phyloP scores from a whole-genome alignment of 2,329 filamentous ascomycete species.

The Pleoardoris graminearum region DNA sequence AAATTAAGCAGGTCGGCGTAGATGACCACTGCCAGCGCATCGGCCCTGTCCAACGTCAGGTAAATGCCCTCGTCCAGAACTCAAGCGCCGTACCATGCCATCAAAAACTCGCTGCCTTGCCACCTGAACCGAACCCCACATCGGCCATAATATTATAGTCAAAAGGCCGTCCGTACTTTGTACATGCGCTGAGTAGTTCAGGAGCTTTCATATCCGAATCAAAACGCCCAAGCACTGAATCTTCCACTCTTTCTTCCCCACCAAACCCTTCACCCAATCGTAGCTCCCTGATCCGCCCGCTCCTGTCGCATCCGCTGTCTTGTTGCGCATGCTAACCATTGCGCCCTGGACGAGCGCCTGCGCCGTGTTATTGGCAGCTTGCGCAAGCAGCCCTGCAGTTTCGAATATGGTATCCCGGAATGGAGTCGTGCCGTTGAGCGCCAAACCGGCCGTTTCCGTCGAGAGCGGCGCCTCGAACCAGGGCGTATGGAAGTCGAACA shows the following conservation, averaged over 20 bases:
- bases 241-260: conserved; percentile 85
- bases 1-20: neutral
- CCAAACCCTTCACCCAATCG: conserved; percentile 81
- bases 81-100: conserved; percentile 24
- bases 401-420: conserved; percentile 61
- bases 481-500: conserved; percentile 89
- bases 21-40: neutral
- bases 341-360: conserved; percentile 34
- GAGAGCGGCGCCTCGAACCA: conserved; percentile 82
- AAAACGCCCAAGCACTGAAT: conserved; percentile 90
- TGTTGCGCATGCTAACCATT: conserved; percentile 33
- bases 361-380: conserved; percentile 62
- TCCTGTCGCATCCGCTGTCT: conserved; percentile 49
- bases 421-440: conserved; percentile 39
- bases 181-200: neutral
- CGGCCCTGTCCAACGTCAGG: conserved; percentile 19
- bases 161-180: neutral
- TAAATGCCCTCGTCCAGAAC: conserved; percentile 22
- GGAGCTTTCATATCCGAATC: conserved; percentile 62
- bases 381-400: conserved; percentile 69
- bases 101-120: neutral
- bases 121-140: neutral
- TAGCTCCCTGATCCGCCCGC: conserved; percentile 66
- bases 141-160: neutral
- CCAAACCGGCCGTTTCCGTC: conserved; percentile 35